These are phyloP conservation scores for Solanum chmielewskii DNA, from an alignment of 257 asterid genomes.

Conservation along the genomic window DNA sequence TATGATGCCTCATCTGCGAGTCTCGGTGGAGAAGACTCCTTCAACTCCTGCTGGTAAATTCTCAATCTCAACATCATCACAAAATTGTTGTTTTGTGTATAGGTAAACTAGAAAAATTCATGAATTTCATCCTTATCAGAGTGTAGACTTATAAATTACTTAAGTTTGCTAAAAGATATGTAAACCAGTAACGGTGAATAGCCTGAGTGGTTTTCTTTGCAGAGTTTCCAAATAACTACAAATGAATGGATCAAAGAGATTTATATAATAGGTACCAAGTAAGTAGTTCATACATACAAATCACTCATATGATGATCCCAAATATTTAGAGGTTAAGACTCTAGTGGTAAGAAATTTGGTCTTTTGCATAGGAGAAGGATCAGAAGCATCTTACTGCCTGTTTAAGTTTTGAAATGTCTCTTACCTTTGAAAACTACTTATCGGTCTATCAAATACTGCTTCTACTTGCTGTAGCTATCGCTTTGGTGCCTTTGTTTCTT, in stretches of 20 bases:
- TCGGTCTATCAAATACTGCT: background rate
- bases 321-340: background rate
- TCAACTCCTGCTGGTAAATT: slow-evolving; percentile 51
- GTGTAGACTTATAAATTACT: background rate
- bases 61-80: background rate
- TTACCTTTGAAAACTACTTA: background rate
- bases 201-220: background rate
- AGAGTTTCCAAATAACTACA: background rate
- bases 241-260: background rate
- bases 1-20: slow-evolving; percentile 80
- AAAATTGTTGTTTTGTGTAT: background rate
- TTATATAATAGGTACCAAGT: background rate
- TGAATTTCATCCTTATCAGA: background rate
- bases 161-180: background rate
- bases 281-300: background rate
- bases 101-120: background rate
- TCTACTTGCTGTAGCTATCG: background rate
- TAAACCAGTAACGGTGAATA: background rate
- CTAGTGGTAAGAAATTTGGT: background rate
- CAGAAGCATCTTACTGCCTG: background rate
- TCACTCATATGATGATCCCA: background rate
- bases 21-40: slow-evolving; percentile 67
- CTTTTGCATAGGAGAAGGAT: background rate
- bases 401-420: background rate
- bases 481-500: background rate